These are phyloP conservation scores for Calonectria pteridis DNA, from an alignment of 2,329 filamentous ascomycete genomes.

Conservation along the genomic window DNA sequence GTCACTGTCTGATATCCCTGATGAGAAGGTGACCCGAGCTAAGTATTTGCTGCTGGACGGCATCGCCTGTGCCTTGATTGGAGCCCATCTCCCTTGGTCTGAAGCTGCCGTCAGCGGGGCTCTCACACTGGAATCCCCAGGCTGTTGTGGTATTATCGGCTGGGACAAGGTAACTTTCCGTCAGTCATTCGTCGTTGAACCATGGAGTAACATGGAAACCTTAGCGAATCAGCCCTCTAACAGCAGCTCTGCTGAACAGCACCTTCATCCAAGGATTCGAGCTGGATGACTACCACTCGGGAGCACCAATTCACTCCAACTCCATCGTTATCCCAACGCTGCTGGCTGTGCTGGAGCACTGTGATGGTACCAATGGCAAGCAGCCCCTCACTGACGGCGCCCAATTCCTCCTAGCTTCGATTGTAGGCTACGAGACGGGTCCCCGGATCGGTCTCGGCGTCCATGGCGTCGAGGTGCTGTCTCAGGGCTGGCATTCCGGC, in stretches of 20 bases:
- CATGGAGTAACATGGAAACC: too few species aligned
- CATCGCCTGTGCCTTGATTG: background rate
- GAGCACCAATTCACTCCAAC: background rate
- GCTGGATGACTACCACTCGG: background rate
- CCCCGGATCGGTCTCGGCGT: background rate
- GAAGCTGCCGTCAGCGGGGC: background rate
- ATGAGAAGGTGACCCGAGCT: background rate
- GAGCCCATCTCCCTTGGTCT: background rate
- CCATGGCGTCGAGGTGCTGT: background rate
- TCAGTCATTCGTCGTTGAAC: too few species aligned
- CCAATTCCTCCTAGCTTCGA: background rate
- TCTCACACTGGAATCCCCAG: background rate
- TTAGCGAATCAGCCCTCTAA: background rate
- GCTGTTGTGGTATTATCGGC: background rate
- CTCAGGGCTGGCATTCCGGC: constrained; percentile 5
- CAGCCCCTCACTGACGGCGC: background rate
- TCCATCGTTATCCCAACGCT: background rate
- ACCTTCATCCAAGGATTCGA: constrained; percentile 3
- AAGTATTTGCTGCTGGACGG: background rate
- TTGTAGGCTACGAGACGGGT: background rate
- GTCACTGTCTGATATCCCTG: background rate
- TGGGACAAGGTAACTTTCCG: background rate
- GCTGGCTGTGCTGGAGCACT: background rate
- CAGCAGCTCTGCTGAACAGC: background rate
- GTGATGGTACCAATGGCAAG: background rate